Percentiles rank a stretch among this genome's conserved stretches.
Conservation (phyloP, 2,329 filamentous ascomycete genomes). For the Sclerotinia spermophila region DNA sequence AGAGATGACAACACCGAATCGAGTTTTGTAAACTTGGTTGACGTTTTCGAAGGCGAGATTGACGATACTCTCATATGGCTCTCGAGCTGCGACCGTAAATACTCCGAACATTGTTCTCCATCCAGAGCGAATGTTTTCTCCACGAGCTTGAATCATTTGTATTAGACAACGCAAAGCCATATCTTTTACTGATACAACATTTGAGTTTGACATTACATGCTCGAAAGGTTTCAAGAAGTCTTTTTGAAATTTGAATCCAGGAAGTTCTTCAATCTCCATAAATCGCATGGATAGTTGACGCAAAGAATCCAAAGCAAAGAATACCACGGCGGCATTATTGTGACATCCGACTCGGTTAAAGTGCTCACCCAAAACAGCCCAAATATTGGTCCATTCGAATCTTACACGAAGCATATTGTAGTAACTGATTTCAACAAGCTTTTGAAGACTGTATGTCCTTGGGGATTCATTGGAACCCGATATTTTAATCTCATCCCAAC, state of each 20-base stretch:
- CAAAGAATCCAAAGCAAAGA: constrained; percentile 93
- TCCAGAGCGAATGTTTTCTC: constrained; percentile 93
- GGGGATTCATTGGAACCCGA: constrained; percentile 95
- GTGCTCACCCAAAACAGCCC: constrained; percentile 95
- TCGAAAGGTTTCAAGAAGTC: constrained; percentile 98
- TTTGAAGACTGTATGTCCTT: constrained; percentile 94
- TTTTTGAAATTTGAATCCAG: constrained; percentile 99
- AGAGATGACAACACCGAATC: constrained; percentile 92
- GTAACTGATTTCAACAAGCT: constrained; percentile 97
- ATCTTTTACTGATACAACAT: constrained; percentile 89
- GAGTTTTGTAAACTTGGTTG: constrained; percentile 88
- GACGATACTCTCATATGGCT: constrained; percentile 92
- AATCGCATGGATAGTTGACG: constrained; percentile 97
- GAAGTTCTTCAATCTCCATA: constrained; percentile 95
- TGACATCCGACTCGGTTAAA: constrained; percentile 98
- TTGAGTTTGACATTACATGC: constrained; percentile 92
- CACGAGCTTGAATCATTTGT: constrained; percentile 97
- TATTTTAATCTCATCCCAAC: constrained; percentile 98
- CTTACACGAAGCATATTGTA: constrained; percentile 99
- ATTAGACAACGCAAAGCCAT: constrained; percentile 94
- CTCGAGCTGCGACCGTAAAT: constrained; percentile 90
- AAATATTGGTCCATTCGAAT: constrained; percentile 98
- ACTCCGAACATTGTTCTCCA: constrained; percentile 99
- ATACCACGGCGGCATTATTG: constrained; percentile 93
- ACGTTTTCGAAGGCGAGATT: constrained; percentile 97